These are phyloP conservation scores for Strobilomyces echinocephalus DNA, from an alignment of 768 basidiomycete genomes.

Conservation along the genomic window DNA sequence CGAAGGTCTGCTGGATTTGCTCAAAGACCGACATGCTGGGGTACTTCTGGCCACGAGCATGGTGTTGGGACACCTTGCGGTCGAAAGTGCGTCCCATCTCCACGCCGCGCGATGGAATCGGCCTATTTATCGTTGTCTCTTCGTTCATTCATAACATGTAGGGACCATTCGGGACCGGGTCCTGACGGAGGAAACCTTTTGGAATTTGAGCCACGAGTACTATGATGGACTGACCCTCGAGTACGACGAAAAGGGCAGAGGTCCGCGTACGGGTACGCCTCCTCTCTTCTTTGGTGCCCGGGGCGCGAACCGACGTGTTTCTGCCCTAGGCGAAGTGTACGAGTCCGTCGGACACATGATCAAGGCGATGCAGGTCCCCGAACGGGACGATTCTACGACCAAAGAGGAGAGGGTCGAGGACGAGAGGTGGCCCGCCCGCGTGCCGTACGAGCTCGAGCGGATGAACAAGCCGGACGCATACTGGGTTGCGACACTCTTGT, in stretches of 20 bases:
- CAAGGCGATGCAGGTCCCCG: slow-evolving; percentile 13
- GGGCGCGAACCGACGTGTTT: no score
- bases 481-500: slow-evolving; percentile 11
- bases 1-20: slow-evolving; percentile 9
- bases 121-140: not conserved
- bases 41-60: slow-evolving; percentile 16
- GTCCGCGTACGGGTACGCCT: slow-evolving; percentile 13
- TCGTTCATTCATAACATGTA: not conserved
- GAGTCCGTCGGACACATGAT: slow-evolving; percentile 8
- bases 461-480: not conserved
- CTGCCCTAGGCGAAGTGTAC: not conserved
- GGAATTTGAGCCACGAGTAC: slow-evolving; percentile 19
- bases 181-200: slow-evolving; percentile 8
- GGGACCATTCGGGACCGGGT: slow-evolving; percentile 17
- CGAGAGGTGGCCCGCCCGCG: slow-evolving; percentile 7
- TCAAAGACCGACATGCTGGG: slow-evolving; percentile 13
- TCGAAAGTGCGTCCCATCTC: slow-evolving; percentile 17
- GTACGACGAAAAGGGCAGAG: slow-evolving; percentile 10
- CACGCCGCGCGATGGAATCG: no score
- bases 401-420: not conserved
- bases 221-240: slow-evolving; percentile 15
- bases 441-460: slow-evolving; percentile 14
- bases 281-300: not conserved
- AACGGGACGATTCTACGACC: not conserved
- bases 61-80: slow-evolving; percentile 9